phyloP scores from a whole-genome alignment of 2,329 filamentous ascomycete species.

The Pseudocercospora eumusae region DNA sequence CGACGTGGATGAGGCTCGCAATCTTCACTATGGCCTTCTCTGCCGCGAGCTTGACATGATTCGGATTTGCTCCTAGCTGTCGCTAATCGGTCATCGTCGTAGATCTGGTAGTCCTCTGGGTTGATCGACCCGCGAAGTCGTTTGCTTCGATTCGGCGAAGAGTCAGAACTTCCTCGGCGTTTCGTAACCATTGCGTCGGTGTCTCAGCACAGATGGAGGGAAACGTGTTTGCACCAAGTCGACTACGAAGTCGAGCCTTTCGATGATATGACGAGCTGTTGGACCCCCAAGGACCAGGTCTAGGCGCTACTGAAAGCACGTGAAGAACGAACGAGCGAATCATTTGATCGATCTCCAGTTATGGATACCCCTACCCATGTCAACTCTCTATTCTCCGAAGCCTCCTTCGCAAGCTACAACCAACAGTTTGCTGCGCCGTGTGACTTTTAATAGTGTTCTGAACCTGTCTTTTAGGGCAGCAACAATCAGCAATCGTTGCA shows the following conservation, averaged over 20 bases:
- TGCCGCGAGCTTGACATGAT: not conserved
- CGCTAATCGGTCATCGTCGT: not conserved
- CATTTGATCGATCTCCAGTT: not conserved
- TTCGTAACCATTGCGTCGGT: not conserved
- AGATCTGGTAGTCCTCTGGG: not conserved
- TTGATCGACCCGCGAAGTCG: not conserved
- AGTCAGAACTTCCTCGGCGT: not conserved
- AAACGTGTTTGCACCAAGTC: not conserved
- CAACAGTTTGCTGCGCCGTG: not conserved
- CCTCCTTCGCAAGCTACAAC: not conserved
- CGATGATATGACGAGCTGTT: not conserved
- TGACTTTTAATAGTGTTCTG: not conserved
- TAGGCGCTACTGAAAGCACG: not conserved
- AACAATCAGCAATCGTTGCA: not conserved
- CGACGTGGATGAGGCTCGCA: not conserved
- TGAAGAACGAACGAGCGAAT: constrained; percentile 7
- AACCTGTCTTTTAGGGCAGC: not conserved
- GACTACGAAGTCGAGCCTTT: not conserved
- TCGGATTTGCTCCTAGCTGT: not conserved
- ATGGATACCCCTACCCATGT: not conserved
- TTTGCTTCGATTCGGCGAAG: not conserved
- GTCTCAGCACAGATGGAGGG: not conserved
- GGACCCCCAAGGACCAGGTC: not conserved
- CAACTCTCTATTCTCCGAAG: not conserved
- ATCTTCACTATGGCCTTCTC: not conserved